These are phyloP conservation scores for Cerrena zonata DNA, from an alignment of 1,284 basidiomycete genomes.

Conservation along the genomic window DNA sequence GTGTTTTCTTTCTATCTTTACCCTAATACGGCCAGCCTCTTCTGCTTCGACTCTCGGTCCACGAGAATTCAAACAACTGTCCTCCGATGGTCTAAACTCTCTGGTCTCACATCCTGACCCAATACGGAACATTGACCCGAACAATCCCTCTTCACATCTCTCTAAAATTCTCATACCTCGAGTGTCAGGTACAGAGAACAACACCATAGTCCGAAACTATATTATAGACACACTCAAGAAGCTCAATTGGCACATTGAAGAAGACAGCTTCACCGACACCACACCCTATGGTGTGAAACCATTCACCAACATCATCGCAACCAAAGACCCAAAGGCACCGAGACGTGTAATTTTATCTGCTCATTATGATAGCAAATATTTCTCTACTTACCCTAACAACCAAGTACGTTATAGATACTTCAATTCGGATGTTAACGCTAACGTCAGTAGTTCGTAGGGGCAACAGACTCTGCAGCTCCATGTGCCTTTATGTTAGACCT, in stretches of 20 bases:
- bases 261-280: conserved; percentile 70
- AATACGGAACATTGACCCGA: conserved; percentile 57
- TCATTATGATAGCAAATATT: conserved; percentile 95
- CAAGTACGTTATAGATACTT: conserved; percentile 42
- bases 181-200: conserved; percentile 67
- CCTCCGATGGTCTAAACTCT: conserved; percentile 43
- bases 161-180: conserved; percentile 79
- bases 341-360: conserved; percentile 84
- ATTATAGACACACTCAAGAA: conserved; percentile 63
- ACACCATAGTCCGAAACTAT: conserved; percentile 73
- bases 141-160: conserved; percentile 65
- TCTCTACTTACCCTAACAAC: conserved; percentile 61
- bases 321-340: conserved; percentile 83
- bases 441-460: conserved; percentile 79
- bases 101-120: conserved; percentile 58
- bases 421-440: conserved; percentile 7
- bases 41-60: conserved; percentile 20
- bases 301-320: conserved; percentile 92
- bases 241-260: conserved; percentile 82
- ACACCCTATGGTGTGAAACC: conserved; percentile 80
- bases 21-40: conserved; percentile 5
- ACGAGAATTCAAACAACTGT: conserved; percentile 41
- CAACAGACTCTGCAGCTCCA: conserved; percentile 94
- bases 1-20: conserved; percentile 8
- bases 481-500: conserved; percentile 91